Percentiles rank a stretch among this genome's conserved stretches.
Conservation (phyloP, 176 grass and related monocot species). For the Musa acuminata region DNA sequence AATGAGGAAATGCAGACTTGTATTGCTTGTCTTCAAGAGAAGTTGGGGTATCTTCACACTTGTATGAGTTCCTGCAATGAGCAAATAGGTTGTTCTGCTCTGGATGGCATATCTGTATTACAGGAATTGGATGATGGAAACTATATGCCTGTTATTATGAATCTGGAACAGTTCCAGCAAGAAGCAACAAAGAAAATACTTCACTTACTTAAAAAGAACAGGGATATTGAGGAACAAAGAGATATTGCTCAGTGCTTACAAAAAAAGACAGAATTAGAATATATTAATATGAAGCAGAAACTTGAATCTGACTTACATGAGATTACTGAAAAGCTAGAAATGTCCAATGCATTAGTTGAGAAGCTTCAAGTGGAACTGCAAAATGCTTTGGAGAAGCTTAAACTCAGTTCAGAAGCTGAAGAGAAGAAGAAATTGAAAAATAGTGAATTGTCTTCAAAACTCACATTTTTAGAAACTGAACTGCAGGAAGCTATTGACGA, state of each 20-base stretch:
- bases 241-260: constrained; percentile 19
- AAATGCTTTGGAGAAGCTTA: constrained; percentile 55
- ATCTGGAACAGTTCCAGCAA: constrained; percentile 45
- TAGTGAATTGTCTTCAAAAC: constrained; percentile 51
- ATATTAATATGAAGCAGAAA: constrained; percentile 37
- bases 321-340: constrained; percentile 47
- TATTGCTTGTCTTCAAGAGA: constrained; percentile 36
- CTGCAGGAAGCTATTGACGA: constrained; percentile 28
- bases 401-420: constrained; percentile 46
- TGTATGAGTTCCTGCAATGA: constrained; percentile 42
- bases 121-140: constrained; percentile 39
- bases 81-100: constrained; percentile 25
- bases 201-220: constrained; percentile 41
- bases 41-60: constrained; percentile 22
- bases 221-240: constrained; percentile 35
- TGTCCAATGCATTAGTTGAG: constrained; percentile 41
- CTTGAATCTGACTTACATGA: constrained; percentile 44
- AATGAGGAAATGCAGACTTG: constrained; percentile 38
- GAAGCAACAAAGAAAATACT: constrained; percentile 47
- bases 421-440: constrained; percentile 46
- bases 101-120: constrained; percentile 32
- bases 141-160: constrained; percentile 32
- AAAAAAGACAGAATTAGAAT: constrained; percentile 35
- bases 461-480: constrained; percentile 63
- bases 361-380: constrained; percentile 66